Evolutionary conservation across 805 yeast species (phyloP).

Genomic region (Hanseniaspora opuntiae): DNA sequence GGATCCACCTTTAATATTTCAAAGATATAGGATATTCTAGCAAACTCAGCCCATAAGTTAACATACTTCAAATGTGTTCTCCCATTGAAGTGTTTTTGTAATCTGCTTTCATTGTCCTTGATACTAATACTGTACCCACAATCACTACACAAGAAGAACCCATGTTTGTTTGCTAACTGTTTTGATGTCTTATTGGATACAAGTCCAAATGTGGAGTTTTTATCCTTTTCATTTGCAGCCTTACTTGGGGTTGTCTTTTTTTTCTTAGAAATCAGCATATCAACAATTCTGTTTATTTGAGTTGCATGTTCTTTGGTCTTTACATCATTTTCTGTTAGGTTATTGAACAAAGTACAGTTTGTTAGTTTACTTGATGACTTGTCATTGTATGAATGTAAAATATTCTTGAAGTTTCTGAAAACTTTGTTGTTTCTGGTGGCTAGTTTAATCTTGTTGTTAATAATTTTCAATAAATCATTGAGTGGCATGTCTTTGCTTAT

Average conservation of each 20-base stretch:
- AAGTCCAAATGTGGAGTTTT: background rate
- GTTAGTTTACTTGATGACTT: background rate
- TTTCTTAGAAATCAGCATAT: background rate
- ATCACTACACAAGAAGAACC: conserved; percentile 40
- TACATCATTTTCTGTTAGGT: background rate
- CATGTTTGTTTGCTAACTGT: background rate
- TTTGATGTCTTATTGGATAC: background rate
- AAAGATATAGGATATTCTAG: conserved; percentile 25
- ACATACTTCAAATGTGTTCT: conserved; percentile 76
- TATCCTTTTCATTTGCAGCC: background rate
- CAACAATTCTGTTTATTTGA: background rate
- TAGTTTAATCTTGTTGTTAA: background rate
- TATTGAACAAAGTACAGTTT: background rate
- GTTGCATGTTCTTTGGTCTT: background rate
- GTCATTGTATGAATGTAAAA: background rate
- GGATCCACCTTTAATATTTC: conserved; percentile 17
- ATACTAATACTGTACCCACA: conserved; percentile 84
- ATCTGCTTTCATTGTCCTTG: conserved; percentile 72
- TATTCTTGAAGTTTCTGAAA: background rate
- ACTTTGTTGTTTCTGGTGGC: conserved; percentile 1
- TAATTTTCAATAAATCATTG: background rate
- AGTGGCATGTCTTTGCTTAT: background rate
- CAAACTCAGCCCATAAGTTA: conserved; percentile 49
- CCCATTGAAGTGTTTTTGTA: conserved; percentile 83
- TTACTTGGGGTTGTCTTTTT: background rate